Evolutionary conservation across 2,329 filamentous ascomycete species (phyloP).

Genomic region (Verticillium zaregamsianum): DNA sequence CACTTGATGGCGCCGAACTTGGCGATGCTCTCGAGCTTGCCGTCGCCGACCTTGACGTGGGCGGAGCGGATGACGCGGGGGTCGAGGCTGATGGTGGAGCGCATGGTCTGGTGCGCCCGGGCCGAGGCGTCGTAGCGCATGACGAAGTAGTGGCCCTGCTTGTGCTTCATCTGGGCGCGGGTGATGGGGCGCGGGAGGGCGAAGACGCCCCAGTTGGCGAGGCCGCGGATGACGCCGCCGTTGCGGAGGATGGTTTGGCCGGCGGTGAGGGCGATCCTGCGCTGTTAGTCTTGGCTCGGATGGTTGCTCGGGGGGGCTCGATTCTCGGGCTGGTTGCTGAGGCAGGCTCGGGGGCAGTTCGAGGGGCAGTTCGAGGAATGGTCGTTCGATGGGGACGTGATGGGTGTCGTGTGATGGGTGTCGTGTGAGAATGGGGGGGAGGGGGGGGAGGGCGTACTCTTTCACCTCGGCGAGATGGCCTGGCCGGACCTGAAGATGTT

Average conservation of each 20-base stretch:
- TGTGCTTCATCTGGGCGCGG: conserved; percentile 79
- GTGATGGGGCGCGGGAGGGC: conserved; percentile 74
- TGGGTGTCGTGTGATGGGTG: neutral
- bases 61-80: conserved; percentile 85
- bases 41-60: conserved; percentile 78
- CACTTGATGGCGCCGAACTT: conserved; percentile 47
- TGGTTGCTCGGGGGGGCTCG: neutral
- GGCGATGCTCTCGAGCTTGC: conserved; percentile 47
- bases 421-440: conserved; percentile 2
- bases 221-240: conserved; percentile 85
- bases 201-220: conserved; percentile 95
- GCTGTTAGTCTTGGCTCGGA: neutral
- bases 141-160: conserved; percentile 91
- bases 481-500: conserved; percentile 70
- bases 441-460: conserved; percentile 61
- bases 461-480: conserved; percentile 88
- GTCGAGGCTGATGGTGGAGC: conserved; percentile 74
- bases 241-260: conserved; percentile 77
- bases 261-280: conserved; percentile 80
- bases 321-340: too few relatives aligned
- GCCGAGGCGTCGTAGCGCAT: conserved; percentile 88
- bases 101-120: conserved; percentile 68
- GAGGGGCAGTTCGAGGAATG: neutral
- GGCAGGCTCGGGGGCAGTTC: neutral
- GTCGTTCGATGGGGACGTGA: neutral